These are phyloP conservation scores for Lipomyces japonicus DNA, from an alignment of 805 yeast genomes.

Conservation along the genomic window DNA sequence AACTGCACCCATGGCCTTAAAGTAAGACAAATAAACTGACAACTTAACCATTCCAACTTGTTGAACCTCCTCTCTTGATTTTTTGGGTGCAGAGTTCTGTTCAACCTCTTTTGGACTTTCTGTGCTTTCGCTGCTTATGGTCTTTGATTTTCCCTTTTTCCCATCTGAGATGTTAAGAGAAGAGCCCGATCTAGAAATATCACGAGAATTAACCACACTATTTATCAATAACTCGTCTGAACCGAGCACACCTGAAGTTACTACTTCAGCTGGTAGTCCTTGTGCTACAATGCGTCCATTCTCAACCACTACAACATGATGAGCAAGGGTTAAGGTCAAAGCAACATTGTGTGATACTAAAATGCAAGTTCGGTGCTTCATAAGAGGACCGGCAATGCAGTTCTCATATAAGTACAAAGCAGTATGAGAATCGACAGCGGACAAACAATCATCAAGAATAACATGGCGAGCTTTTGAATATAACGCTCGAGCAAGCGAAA, in stretches of 20 bases:
- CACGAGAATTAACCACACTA: constrained; percentile 21
- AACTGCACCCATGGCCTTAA: constrained; percentile 64
- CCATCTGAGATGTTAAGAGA: constrained; percentile 70
- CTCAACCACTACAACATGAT: constrained; percentile 72
- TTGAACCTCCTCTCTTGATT: constrained; percentile 61
- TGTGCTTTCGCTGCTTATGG: constrained; percentile 78
- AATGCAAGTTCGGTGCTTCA: constrained; percentile 81
- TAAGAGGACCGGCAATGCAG: constrained; percentile 83
- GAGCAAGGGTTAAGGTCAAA: constrained; percentile 76
- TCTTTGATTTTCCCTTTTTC: constrained; percentile 73
- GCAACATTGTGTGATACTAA: constrained; percentile 94
- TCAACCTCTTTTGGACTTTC: constrained; percentile 83
- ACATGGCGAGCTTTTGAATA: constrained; percentile 81
- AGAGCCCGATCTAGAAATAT: constrained; percentile 60
- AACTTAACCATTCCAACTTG: constrained; percentile 78
- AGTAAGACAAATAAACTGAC: constrained; percentile 67
- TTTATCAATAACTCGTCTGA: constrained; percentile 48
- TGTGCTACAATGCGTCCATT: constrained; percentile 70
- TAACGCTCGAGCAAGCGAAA: constrained; percentile 89
- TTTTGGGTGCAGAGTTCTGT: constrained; percentile 76
- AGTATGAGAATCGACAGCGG: constrained; percentile 97
- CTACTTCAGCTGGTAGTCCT: constrained; percentile 42
- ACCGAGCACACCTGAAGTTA: constrained; percentile 65
- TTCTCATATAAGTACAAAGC: constrained; percentile 89
- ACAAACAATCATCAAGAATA: constrained; percentile 85